Conservation (phyloP, 2,329 filamentous ascomycete genomes). For the Diaporthe sp. region DNA sequence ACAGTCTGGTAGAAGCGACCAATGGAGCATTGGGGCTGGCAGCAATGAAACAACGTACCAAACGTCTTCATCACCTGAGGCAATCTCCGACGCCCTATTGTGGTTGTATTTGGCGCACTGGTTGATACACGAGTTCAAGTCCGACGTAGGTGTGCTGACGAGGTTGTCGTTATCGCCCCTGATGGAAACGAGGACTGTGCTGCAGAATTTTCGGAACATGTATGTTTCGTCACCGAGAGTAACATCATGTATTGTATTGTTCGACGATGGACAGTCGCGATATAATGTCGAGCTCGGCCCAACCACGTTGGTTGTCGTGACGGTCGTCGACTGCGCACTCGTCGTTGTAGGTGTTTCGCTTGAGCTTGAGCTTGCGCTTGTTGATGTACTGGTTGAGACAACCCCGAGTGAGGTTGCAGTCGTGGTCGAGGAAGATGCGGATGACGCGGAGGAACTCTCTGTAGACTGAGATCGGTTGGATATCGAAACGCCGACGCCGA, state of each 20-base stretch:
- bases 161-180: background rate
- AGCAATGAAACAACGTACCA: background rate
- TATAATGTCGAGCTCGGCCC: background rate
- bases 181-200: background rate
- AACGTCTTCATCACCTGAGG: background rate
- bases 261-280: background rate
- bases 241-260: background rate
- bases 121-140: background rate
- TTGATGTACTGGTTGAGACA: background rate
- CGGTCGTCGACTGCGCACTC: background rate
- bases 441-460: background rate
- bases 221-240: background rate
- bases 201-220: background rate
- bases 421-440: background rate
- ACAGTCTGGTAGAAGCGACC: background rate
- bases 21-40: background rate
- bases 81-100: background rate
- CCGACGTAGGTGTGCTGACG: background rate
- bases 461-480: background rate
- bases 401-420: background rate
- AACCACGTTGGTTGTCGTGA: background rate
- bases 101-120: background rate
- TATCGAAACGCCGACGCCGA: background rate
- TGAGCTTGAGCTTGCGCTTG: background rate
- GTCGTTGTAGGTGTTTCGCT: background rate